Percentiles rank a stretch among this genome's conserved stretches.
Evolutionary conservation across 2,329 filamentous ascomycete genomes (phyloP).

Genomic region (Fusarium odoratissimum): DNA sequence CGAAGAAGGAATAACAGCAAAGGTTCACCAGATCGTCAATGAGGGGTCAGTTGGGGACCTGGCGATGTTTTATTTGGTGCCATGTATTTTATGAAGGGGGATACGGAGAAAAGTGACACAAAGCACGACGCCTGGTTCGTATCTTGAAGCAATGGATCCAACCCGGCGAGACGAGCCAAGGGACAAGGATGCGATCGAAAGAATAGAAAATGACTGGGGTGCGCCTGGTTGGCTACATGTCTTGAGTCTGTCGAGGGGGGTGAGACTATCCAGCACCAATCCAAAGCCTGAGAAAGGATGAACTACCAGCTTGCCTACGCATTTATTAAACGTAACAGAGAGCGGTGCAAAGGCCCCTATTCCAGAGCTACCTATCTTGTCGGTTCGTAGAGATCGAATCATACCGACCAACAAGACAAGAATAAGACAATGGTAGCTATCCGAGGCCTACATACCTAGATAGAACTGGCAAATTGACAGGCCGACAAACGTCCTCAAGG

Average conservation of each 20-base stretch:
- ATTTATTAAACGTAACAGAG: constrained; percentile 13
- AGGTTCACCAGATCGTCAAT: constrained; percentile 34
- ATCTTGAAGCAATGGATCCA: constrained; percentile 48
- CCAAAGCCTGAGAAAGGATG: constrained; percentile 17
- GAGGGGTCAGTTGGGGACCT: constrained; percentile 45
- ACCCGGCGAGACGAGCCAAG: constrained; percentile 45
- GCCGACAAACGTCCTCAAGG: constrained; percentile 24
- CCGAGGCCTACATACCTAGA: neutral
- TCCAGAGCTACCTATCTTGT: neutral
- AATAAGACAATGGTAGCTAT: constrained; percentile 1
- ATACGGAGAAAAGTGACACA: constrained; percentile 48
- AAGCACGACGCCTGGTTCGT: constrained; percentile 45
- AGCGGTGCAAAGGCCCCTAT: constrained; percentile 21
- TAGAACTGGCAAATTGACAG: constrained; percentile 25
- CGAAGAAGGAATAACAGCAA: constrained; percentile 24
- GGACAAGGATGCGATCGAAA: constrained; percentile 42
- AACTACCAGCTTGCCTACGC: constrained; percentile 6
- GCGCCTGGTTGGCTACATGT: constrained; percentile 32
- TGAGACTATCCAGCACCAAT: constrained; percentile 33
- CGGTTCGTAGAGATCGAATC: neutral
- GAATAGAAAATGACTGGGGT: constrained; percentile 31
- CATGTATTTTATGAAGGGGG: constrained; percentile 49
- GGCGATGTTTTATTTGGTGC: constrained; percentile 48
- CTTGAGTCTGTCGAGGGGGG: constrained; percentile 16
- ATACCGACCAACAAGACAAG: neutral